Percentiles rank a stretch among this genome's conserved stretches.
These are phyloP conservation scores for Shiraia sp. DNA, from an alignment of 2,329 filamentous ascomycete species.

Conservation along the genomic window DNA sequence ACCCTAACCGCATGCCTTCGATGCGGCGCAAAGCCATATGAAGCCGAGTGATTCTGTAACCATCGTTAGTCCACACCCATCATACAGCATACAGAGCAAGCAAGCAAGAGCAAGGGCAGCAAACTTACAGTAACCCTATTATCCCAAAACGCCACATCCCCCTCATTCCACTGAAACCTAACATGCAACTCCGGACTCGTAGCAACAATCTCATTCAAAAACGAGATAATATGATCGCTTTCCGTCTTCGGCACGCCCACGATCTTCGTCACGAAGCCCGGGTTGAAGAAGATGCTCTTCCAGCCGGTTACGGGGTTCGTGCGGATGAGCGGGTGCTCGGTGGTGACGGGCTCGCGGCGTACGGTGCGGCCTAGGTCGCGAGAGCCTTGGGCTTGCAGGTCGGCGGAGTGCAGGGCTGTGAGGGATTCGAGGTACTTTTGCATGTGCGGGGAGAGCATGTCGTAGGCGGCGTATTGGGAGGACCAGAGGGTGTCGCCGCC, in stretches of 20 bases:
- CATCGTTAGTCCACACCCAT: slow-evolving; percentile 5
- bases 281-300: slow-evolving; percentile 64
- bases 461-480: slow-evolving; percentile 62
- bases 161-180: slow-evolving; percentile 66
- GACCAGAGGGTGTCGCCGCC: slow-evolving; percentile 63
- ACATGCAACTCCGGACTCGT: slow-evolving; percentile 70
- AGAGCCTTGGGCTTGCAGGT: slow-evolving; percentile 58
- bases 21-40: slow-evolving; percentile 62
- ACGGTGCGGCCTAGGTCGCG: slow-evolving; percentile 56
- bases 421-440: slow-evolving; percentile 63
- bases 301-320: slow-evolving; percentile 66
- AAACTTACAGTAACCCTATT: slow-evolving; percentile 58
- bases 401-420: slow-evolving; percentile 59
- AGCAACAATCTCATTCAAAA: slow-evolving; percentile 59
- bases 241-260: slow-evolving; percentile 62
- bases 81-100: background rate
- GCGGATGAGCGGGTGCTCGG: slow-evolving; percentile 61
- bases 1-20: slow-evolving; percentile 59
- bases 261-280: slow-evolving; percentile 61
- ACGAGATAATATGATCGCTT: slow-evolving; percentile 56
- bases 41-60: slow-evolving; percentile 56
- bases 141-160: slow-evolving; percentile 71
- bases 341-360: slow-evolving; percentile 57
- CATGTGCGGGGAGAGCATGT: slow-evolving; percentile 59
- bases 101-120: background rate